A percentile compares a stretch with the other conserved stretches of the same genome.
Conservation (phyloP, 192 early-diverging fungal genomes). For the Entomortierella chlamydospora region DNA sequence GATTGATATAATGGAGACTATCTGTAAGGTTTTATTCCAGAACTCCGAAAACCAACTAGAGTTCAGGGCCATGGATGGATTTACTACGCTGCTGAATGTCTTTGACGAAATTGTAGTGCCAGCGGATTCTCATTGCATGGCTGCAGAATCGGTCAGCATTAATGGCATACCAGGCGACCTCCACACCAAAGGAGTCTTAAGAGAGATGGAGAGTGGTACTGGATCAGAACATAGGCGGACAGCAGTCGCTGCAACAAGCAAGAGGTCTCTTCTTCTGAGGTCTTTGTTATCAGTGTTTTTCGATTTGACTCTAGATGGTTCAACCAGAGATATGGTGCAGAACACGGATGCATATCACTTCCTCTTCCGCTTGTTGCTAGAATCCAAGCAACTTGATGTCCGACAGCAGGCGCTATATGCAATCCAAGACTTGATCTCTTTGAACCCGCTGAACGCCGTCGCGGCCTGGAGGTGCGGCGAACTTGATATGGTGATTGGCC, state of each 20-base stretch:
- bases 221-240: not conserved
- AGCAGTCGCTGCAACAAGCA: not conserved
- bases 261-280: conserved; percentile 29
- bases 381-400: conserved; percentile 52
- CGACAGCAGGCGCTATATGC: conserved; percentile 52
- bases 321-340: conserved; percentile 47
- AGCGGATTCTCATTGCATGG: not conserved
- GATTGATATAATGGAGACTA: conserved; percentile 56
- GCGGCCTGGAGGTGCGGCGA: conserved; percentile 53
- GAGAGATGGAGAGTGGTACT: not conserved
- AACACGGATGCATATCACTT: conserved; percentile 53
- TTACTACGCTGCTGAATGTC: conserved; percentile 33
- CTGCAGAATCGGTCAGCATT: not conserved
- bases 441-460: conserved; percentile 52
- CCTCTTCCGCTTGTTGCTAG: conserved; percentile 37
- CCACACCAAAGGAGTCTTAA: not conserved
- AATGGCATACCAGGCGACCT: not conserved
- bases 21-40: conserved; percentile 55
- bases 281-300: conserved; percentile 43
- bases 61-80: conserved; percentile 52
- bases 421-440: conserved; percentile 53
- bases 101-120: conserved; percentile 52
- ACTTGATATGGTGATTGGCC: conserved; percentile 34
- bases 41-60: conserved; percentile 48
- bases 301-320: conserved; percentile 41